These are phyloP conservation scores for Ogataea kodamae DNA, from an alignment of 805 yeast genomes.

Conservation along the genomic window DNA sequence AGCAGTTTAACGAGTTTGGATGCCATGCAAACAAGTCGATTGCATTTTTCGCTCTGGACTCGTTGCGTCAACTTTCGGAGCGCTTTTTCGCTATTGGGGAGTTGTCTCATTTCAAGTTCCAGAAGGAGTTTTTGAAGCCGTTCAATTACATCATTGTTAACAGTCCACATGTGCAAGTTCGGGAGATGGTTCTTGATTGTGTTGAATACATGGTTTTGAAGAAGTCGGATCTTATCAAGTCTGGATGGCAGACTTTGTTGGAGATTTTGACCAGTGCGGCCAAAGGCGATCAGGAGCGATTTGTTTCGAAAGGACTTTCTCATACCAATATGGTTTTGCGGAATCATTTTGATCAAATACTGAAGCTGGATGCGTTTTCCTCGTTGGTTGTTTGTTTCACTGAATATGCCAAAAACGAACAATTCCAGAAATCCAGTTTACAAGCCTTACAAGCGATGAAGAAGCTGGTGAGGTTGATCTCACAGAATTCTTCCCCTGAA, in stretches of 20 bases:
- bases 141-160: conserved; percentile 75
- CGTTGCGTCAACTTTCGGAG: conserved; percentile 87
- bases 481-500: conserved; percentile 47
- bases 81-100: conserved; percentile 93
- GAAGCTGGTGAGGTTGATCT: conserved; percentile 56
- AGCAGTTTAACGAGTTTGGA: conserved; percentile 80
- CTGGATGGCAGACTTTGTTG: conserved; percentile 94
- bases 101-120: conserved; percentile 91
- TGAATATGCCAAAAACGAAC: conserved; percentile 78
- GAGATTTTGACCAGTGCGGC: conserved; percentile 77
- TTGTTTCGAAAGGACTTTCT: conserved; percentile 62
- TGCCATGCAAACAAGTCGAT: conserved; percentile 73
- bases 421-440: conserved; percentile 75
- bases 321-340: conserved; percentile 59
- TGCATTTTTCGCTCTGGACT: conserved; percentile 88
- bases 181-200: conserved; percentile 88
- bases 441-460: conserved; percentile 76
- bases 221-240: conserved; percentile 68
- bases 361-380: conserved; percentile 62
- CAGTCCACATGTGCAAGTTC: conserved; percentile 65
- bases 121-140: conserved; percentile 88
- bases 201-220: conserved; percentile 79
- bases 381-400: conserved; percentile 74
- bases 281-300: conserved; percentile 48
- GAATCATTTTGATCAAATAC: conserved; percentile 59